Conservation (phyloP, 176 grass and related monocot genomes). For the Oropetium thomaeum region DNA sequence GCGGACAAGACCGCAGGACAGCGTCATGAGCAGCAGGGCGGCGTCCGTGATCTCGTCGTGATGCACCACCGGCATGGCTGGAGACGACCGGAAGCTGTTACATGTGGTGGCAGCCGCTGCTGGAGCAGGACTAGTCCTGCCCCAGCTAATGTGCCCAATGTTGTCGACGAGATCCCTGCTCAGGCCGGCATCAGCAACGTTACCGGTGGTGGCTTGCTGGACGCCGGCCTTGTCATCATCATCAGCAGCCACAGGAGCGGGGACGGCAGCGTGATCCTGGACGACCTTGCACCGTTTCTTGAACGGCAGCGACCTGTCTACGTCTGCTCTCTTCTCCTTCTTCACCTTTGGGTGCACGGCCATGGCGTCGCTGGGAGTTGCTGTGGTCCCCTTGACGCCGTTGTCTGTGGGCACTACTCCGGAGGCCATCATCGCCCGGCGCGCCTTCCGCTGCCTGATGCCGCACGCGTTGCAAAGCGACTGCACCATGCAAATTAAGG, state of each 20-base stretch:
- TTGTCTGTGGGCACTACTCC: neutral
- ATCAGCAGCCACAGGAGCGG: neutral
- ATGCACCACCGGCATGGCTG: conserved; percentile 39
- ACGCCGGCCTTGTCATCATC: neutral
- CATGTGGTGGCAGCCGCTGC: neutral
- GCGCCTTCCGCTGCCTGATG: conserved; percentile 93
- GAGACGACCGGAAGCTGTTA: conserved; percentile 39
- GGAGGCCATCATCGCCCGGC: conserved; percentile 68
- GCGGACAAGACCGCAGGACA: conserved; percentile 74
- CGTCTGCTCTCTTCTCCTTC: conserved; percentile 63
- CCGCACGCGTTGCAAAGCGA: conserved; percentile 99
- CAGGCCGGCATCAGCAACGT: neutral
- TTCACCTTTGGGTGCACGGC: conserved; percentile 44
- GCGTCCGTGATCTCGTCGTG: conserved; percentile 94
- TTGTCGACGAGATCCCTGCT: conserved; percentile 48
- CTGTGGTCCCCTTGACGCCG: conserved; percentile 28
- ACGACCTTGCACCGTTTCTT: conserved; percentile 93
- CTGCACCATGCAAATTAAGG: conserved; percentile 61
- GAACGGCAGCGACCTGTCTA: conserved; percentile 80
- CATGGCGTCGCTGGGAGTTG: neutral
- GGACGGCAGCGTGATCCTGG: conserved; percentile 16
- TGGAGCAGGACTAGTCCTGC: conserved; percentile 26
- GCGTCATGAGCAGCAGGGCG: conserved; percentile 87
- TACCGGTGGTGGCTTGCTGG: neutral
- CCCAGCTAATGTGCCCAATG: conserved; percentile 50